Conservation (phyloP, 345 rosid species). For the Excoecaria cochinchinensis region DNA sequence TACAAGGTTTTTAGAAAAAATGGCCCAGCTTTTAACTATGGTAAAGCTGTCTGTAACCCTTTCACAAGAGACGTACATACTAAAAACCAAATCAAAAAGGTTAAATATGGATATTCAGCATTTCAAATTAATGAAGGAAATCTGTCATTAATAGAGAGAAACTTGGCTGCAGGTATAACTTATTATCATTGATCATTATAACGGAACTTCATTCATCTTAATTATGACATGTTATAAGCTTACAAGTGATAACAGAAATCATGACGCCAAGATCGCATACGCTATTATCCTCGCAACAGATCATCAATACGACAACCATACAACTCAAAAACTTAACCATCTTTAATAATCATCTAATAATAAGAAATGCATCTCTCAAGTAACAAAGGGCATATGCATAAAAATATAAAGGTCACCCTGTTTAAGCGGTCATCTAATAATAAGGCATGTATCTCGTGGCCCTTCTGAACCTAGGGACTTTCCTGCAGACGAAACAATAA, state of each 20-base stretch:
- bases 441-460: conserved; percentile 91
- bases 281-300: neutral
- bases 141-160: neutral
- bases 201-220: neutral
- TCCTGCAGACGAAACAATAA: conserved; percentile 51
- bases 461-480: conserved; percentile 84
- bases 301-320: neutral
- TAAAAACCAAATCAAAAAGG: neutral
- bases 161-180: neutral
- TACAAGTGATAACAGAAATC: too few species aligned
- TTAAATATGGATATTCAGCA: neutral
- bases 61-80: too few species aligned
- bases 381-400: neutral
- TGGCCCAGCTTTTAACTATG: too few species aligned
- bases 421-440: conserved; percentile 42
- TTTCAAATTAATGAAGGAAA: neutral
- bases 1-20: too few species aligned
- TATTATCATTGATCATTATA: too few species aligned
- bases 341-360: neutral
- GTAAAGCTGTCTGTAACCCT: too few species aligned
- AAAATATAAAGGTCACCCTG: neutral
- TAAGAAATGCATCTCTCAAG: neutral
- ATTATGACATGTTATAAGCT: neutral
- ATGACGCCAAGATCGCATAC: too few species aligned
- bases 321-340: too few species aligned